phyloP scores from a whole-genome alignment of 192 early-diverging fungal species.

The Gigaspora rosea region DNA sequence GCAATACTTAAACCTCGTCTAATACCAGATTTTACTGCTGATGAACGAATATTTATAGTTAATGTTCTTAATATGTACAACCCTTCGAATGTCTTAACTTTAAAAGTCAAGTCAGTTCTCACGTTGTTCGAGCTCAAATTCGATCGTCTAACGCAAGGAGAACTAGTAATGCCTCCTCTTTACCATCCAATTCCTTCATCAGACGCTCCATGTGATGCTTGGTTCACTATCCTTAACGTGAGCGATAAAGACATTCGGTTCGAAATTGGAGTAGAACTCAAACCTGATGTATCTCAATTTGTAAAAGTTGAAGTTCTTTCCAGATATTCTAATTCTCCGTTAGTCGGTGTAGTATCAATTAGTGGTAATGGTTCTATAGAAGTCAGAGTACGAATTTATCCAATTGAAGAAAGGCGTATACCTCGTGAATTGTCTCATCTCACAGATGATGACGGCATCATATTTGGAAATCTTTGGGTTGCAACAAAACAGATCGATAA shows the following conservation, averaged over 20 bases:
- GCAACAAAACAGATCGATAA: conserved; percentile 51
- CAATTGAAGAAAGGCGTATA: conserved; percentile 63
- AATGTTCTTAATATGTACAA: conserved; percentile 67
- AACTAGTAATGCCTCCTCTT: conserved; percentile 71
- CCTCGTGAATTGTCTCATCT: conserved; percentile 56
- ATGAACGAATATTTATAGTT: conserved; percentile 53
- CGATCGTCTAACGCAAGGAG: conserved; percentile 67
- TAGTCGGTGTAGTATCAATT: conserved; percentile 66
- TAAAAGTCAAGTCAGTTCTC: conserved; percentile 56
- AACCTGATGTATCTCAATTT: conserved; percentile 60
- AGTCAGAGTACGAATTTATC: conserved; percentile 64
- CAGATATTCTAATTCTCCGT: conserved; percentile 79
- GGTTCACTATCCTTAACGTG: conserved; percentile 80
- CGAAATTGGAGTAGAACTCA: conserved; percentile 68
- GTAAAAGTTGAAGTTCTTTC: conserved; percentile 75
- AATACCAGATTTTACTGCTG: conserved; percentile 53
- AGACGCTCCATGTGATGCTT: conserved; percentile 72
- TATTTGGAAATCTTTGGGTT: conserved; percentile 70
- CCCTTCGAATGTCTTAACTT: conserved; percentile 54
- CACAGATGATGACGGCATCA: conserved; percentile 62
- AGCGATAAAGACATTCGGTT: conserved; percentile 78
- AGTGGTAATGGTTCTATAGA: conserved; percentile 69
- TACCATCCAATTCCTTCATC: conserved; percentile 61
- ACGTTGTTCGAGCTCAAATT: conserved; percentile 75
- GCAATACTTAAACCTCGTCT: conserved; percentile 64